Conservation (phyloP, 352 stramenopile genomes). For the Phytophthora agathidicida region DNA sequence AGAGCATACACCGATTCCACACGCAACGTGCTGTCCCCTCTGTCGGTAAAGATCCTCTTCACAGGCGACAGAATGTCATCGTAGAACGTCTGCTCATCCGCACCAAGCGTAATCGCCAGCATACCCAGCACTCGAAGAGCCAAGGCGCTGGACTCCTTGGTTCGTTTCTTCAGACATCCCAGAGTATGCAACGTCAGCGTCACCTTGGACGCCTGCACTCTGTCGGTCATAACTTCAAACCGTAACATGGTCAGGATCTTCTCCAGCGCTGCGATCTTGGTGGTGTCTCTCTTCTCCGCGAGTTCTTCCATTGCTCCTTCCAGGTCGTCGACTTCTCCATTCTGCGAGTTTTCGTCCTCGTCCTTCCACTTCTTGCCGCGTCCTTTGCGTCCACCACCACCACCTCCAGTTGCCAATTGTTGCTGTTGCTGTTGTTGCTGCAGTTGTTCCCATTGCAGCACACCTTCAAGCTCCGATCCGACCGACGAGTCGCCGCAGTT, state of each 20-base stretch:
- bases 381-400: slow-evolving; percentile 23
- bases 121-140: slow-evolving; percentile 54
- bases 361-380: slow-evolving; percentile 40
- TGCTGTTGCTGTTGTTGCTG: slow-evolving; percentile 52
- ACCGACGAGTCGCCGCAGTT: slow-evolving; percentile 51
- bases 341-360: slow-evolving; percentile 35
- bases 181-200: slow-evolving; percentile 49
- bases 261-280: slow-evolving; percentile 58
- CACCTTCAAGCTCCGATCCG: slow-evolving; percentile 65
- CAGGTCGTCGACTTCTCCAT: slow-evolving; percentile 42
- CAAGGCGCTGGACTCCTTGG: slow-evolving; percentile 55
- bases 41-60: slow-evolving; percentile 52
- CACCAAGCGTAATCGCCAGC: slow-evolving; percentile 59
- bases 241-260: slow-evolving; percentile 59
- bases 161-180: slow-evolving; percentile 61
- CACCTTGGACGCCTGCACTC: slow-evolving; percentile 43
- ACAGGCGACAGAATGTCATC: slow-evolving; percentile 49
- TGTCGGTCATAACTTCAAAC: slow-evolving; percentile 44
- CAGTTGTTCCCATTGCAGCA: slow-evolving; percentile 58
- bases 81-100: slow-evolving; percentile 60
- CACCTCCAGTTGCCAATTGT: slow-evolving; percentile 2
- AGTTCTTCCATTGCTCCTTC: slow-evolving; percentile 63
- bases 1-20: slow-evolving; percentile 61
- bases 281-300: slow-evolving; percentile 66
- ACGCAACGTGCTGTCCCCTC: slow-evolving; percentile 45